These are phyloP conservation scores for Parathielavia hyrcaniae DNA, from an alignment of 495 filamentous ascomycete genomes.

Conservation along the genomic window DNA sequence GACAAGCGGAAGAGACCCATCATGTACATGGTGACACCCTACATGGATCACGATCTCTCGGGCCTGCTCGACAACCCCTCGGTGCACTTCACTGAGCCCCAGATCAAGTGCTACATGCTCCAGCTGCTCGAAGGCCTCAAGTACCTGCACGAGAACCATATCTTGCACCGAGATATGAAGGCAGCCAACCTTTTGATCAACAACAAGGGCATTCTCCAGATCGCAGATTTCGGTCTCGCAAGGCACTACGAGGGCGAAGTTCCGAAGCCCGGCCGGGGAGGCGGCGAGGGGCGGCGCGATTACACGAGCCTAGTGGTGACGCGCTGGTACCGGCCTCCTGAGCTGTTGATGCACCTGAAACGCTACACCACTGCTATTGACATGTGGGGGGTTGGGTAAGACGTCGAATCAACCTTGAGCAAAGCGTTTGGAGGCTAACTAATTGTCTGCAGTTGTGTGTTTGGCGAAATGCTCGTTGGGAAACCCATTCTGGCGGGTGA, in stretches of 20 bases:
- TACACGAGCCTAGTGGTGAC: conserved; percentile 96
- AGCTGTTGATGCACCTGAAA: conserved; percentile 79
- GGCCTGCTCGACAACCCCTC: conserved; percentile 91
- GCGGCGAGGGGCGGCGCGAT: conserved; percentile 77
- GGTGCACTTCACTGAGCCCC: conserved; percentile 75
- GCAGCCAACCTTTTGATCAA: conserved; percentile 96
- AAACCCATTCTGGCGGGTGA: conserved; percentile 88
- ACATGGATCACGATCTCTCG: conserved; percentile 98
- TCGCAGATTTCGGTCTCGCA: conserved; percentile 94
- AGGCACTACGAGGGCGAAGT: conserved; percentile 84
- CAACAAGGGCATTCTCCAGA: conserved; percentile 88
- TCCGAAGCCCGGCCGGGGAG: conserved; percentile 71
- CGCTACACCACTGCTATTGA: conserved; percentile 94
- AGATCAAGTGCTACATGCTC: conserved; percentile 97
- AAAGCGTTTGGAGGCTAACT: conserved; percentile 28
- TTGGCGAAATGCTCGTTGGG: conserved; percentile 94
- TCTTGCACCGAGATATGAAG: conserved; percentile 97
- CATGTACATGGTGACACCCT: conserved; percentile 98
- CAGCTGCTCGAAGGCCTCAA: conserved; percentile 84
- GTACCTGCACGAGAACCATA: conserved; percentile 85
- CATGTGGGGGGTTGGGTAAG: conserved; percentile 94
- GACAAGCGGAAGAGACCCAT: conserved; percentile 78
- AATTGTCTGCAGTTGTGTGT: conserved; percentile 66
- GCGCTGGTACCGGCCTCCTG: conserved; percentile 93
- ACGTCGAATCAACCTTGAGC: not conserved